These are phyloP conservation scores for Dactylellina leptospora DNA, from an alignment of 2,329 filamentous ascomycete species.

Conservation along the genomic window DNA sequence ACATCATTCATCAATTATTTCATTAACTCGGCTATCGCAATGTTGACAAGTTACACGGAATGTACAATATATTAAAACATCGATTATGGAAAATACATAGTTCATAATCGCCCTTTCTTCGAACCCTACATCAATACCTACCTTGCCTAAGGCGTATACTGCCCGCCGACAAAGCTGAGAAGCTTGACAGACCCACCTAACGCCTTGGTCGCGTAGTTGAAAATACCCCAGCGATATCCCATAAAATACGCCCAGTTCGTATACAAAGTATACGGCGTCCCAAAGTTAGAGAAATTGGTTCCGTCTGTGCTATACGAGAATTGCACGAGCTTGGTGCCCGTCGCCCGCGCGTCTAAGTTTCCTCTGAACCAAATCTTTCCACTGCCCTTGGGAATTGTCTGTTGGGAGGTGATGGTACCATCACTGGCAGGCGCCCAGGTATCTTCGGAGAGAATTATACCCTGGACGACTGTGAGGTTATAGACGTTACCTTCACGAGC, in stretches of 20 bases:
- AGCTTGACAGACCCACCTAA: slow-evolving; percentile 61
- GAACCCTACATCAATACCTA: too few relatives aligned
- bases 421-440: slow-evolving; percentile 59
- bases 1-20: too few relatives aligned
- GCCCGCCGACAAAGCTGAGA: slow-evolving; percentile 21
- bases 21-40: too few relatives aligned
- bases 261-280: slow-evolving; percentile 59
- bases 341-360: slow-evolving; percentile 59
- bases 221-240: slow-evolving; percentile 65
- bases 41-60: too few relatives aligned
- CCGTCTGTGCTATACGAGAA: slow-evolving; percentile 65
- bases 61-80: too few relatives aligned
- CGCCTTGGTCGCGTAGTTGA: slow-evolving; percentile 64
- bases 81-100: too few relatives aligned
- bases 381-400: slow-evolving; percentile 35
- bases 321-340: slow-evolving; percentile 57
- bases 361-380: slow-evolving; percentile 60
- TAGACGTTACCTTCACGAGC: slow-evolving; percentile 52
- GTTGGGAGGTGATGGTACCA: slow-evolving; percentile 57
- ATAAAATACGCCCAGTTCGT: slow-evolving; percentile 64
- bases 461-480: slow-evolving; percentile 22
- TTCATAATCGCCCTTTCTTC: background rate
- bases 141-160: slow-evolving; percentile 22
- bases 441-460: slow-evolving; percentile 16
- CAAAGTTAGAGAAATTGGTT: slow-evolving; percentile 59